These are phyloP conservation scores for Cutaneotrichosporon mucoides DNA, from an alignment of 1,284 basidiomycete species.

Conservation along the genomic window DNA sequence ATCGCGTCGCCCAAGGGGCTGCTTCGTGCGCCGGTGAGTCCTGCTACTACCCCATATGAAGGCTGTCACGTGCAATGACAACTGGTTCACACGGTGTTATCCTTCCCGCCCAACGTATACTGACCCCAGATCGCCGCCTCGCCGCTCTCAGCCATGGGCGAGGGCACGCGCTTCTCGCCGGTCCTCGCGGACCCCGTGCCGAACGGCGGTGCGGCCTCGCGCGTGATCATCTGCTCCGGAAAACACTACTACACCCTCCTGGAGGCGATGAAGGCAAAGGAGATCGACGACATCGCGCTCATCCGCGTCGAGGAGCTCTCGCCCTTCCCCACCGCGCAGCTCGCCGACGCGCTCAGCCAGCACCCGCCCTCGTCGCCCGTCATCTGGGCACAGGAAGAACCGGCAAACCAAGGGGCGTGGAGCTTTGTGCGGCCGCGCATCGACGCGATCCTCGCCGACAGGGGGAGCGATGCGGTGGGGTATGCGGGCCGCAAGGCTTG, in stretches of 20 bases:
- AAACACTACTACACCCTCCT: constrained; percentile 83
- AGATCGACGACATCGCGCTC: constrained; percentile 56
- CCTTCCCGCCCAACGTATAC: neutral
- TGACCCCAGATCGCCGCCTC: constrained; percentile 66
- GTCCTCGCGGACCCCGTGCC: constrained; percentile 58
- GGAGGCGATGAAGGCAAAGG: constrained; percentile 60
- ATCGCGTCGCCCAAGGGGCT: constrained; percentile 78
- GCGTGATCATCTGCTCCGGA: constrained; percentile 57
- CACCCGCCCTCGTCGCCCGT: constrained; percentile 54
- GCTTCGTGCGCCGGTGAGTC: constrained; percentile 67
- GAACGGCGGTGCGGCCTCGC: constrained; percentile 23
- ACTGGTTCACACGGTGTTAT: neutral
- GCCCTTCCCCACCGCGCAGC: constrained; percentile 69
- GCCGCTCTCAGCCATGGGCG: constrained; percentile 60
- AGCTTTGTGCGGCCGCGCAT: constrained; percentile 62
- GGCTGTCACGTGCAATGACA: too few species aligned
- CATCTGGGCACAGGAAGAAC: constrained; percentile 77
- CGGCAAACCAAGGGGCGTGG: constrained; percentile 78
- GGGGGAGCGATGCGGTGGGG: constrained; percentile 40
- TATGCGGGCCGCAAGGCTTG: constrained; percentile 68
- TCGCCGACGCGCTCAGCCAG: constrained; percentile 53
- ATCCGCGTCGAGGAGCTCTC: constrained; percentile 77
- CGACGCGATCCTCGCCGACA: constrained; percentile 53
- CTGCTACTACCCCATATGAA: neutral
- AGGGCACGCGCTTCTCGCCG: constrained; percentile 64